A percentile compares a stretch with the other conserved stretches of the same genome.
Evolutionary conservation across 1,284 basidiomycete species (phyloP).

Genomic region (Cutaneotrichosporon sp.): DNA sequence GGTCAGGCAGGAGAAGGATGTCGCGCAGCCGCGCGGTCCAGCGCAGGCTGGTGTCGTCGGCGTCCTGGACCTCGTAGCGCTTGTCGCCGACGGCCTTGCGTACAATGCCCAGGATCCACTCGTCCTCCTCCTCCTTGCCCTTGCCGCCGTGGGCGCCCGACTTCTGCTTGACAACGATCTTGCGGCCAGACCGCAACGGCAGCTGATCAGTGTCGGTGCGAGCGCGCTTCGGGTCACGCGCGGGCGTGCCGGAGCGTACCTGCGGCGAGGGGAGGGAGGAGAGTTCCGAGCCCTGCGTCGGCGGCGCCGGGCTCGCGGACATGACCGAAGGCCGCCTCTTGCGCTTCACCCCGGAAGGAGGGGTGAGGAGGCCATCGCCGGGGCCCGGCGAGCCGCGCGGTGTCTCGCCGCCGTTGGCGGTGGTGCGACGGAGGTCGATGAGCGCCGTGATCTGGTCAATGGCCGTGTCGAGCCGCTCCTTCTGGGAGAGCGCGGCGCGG

Average conservation of each 20-base stretch:
- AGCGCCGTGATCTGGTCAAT: slow-evolving; percentile 42
- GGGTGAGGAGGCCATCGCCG: slow-evolving; percentile 16
- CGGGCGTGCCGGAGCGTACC: slow-evolving; percentile 14
- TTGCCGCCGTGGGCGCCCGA: slow-evolving; percentile 10
- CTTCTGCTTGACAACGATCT: slow-evolving; percentile 50
- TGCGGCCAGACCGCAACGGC: slow-evolving; percentile 52
- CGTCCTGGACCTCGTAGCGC: slow-evolving; percentile 51
- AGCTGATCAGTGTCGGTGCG: slow-evolving; percentile 46
- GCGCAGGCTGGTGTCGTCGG: slow-evolving; percentile 41
- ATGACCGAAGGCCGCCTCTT: slow-evolving; percentile 22
- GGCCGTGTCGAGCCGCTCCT: slow-evolving; percentile 38
- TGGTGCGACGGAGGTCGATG: slow-evolving; percentile 28
- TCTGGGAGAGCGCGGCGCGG: slow-evolving; percentile 26
- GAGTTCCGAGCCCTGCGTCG: slow-evolving; percentile 15
- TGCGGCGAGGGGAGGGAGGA: slow-evolving; percentile 27
- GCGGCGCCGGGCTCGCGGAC: slow-evolving; percentile 16
- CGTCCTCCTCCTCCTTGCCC: slow-evolving; percentile 31
- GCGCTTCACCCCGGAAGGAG: slow-evolving; percentile 20
- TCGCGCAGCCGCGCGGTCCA: slow-evolving; percentile 55
- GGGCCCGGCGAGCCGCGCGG: slow-evolving; percentile 18
- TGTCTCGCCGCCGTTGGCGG: slow-evolving; percentile 1
- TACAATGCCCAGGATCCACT: slow-evolving; percentile 56
- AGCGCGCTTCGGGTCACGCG: slow-evolving; percentile 9
- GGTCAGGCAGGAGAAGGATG: slow-evolving; percentile 57
- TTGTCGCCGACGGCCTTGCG: slow-evolving; percentile 52